Conservation (phyloP, 306 rosid genomes). For the Cicer judaicum region DNA sequence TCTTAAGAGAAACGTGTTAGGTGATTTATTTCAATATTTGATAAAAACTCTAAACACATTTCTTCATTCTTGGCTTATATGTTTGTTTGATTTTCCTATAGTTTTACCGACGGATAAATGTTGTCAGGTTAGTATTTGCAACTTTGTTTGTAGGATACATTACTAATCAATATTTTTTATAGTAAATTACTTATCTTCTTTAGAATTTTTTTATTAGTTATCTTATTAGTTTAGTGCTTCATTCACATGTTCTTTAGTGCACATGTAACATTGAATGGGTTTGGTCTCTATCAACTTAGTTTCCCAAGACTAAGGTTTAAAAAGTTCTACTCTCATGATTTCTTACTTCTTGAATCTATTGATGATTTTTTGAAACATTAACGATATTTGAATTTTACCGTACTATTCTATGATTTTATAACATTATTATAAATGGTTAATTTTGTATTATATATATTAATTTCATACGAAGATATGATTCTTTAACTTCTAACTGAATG, state of each 20-base stretch:
- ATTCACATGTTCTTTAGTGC: conserved; percentile 70
- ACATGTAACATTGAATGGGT: conserved; percentile 75
- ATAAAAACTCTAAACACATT: conserved; percentile 59
- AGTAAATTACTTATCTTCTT: not conserved
- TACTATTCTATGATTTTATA: no score
- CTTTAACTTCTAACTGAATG: no score
- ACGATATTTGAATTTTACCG: no score
- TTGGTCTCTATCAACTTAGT: conserved; percentile 75
- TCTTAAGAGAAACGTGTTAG: no score
- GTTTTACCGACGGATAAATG: conserved; percentile 75
- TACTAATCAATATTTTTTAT: no score
- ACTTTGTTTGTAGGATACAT: not conserved
- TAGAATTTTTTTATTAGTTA: not conserved
- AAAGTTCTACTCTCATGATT: not conserved
- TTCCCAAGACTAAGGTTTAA: conserved; percentile 50
- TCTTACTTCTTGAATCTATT: not conserved
- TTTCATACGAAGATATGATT: no score
- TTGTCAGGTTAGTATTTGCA: conserved; percentile 58
- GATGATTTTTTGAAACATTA: no score
- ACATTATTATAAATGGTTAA: no score
- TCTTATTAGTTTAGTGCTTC: not conserved
- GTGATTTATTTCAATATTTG: no score
- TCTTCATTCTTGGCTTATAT: conserved; percentile 54
- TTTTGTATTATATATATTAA: no score
- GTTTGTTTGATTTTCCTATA: conserved; percentile 49